These are phyloP conservation scores for Plectranthus barbatus DNA, from an alignment of 257 asterid species.

Conservation along the genomic window DNA sequence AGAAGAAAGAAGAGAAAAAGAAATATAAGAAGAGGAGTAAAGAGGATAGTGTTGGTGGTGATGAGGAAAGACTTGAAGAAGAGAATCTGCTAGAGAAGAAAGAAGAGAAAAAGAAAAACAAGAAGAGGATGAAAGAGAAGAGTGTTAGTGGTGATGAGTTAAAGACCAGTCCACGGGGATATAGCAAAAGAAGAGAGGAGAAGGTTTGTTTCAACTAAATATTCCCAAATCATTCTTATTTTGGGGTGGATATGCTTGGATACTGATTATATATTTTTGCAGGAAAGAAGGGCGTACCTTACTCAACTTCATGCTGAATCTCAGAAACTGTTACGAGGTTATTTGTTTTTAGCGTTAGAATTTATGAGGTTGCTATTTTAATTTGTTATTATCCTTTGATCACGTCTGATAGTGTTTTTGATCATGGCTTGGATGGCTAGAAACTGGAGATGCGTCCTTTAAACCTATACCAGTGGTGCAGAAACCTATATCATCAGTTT, in stretches of 20 bases:
- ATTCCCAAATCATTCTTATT: background rate
- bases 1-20: slow-evolving; percentile 19
- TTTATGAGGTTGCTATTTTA: background rate
- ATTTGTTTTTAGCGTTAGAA: background rate
- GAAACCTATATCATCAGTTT: slow-evolving; percentile 75
- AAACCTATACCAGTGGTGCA: slow-evolving; percentile 56
- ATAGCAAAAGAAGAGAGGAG: slow-evolving; percentile 51
- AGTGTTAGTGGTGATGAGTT: slow-evolving; percentile 14
- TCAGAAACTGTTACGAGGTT: slow-evolving; percentile 81
- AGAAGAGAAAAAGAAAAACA: slow-evolving; percentile 26
- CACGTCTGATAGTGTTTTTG: background rate
- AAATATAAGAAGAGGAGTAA: slow-evolving; percentile 35
- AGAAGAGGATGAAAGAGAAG: slow-evolving; percentile 34
- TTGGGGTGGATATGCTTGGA: background rate
- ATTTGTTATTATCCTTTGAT: background rate
- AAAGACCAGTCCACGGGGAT: slow-evolving; percentile 17
- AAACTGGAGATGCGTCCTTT: slow-evolving; percentile 66
- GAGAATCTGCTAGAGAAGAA: slow-evolving; percentile 15
- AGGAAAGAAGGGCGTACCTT: slow-evolving; percentile 62
- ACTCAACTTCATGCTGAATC: slow-evolving; percentile 86
- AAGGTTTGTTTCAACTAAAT: slow-evolving; percentile 41
- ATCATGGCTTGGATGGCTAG: slow-evolving; percentile 25
- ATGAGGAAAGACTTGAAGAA: slow-evolving; percentile 2
- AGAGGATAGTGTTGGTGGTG: slow-evolving; percentile 19
- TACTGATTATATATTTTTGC: slow-evolving; percentile 6